phyloP scores from a whole-genome alignment of 1,284 basidiomycete species.

The Peniophora sp. region DNA sequence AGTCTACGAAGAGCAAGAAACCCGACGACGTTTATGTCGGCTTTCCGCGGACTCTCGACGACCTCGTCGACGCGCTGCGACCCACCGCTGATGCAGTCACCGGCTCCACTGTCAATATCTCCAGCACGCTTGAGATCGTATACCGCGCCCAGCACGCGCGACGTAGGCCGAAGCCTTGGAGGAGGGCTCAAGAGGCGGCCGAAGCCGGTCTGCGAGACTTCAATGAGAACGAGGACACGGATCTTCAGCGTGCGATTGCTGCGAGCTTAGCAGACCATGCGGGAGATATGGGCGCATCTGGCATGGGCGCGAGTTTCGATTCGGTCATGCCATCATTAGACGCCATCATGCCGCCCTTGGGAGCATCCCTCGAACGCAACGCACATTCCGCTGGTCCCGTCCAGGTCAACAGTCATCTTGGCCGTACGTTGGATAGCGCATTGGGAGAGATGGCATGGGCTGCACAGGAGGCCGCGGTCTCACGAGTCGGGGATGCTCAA shows the following conservation, averaged over 20 bases:
- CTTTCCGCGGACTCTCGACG: slow-evolving; percentile 18
- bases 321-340: too few relatives aligned
- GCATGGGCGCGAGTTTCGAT: background rate
- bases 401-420: too few relatives aligned
- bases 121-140: slow-evolving; percentile 35
- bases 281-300: slow-evolving; percentile 14
- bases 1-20: background rate
- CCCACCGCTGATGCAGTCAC: slow-evolving; percentile 23
- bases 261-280: slow-evolving; percentile 41
- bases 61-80: slow-evolving; percentile 21
- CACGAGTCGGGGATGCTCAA: background rate
- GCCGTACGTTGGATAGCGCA: background rate
- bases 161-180: background rate
- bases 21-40: background rate
- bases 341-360: background rate
- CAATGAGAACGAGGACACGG: slow-evolving; percentile 22
- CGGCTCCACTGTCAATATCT: slow-evolving; percentile 24
- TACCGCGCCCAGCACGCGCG: slow-evolving; percentile 36
- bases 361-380: background rate
- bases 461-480: background rate
- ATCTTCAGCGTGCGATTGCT: slow-evolving; percentile 67
- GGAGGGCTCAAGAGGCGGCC: background rate
- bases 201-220: too few relatives aligned
- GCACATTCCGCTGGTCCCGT: too few relatives aligned
- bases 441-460: background rate